A percentile compares a stretch with the other conserved stretches of the same genome.
These are phyloP conservation scores for Chrysosporium keratinophilum DNA, from an alignment of 2,329 filamentous ascomycete species.

Conservation along the genomic window DNA sequence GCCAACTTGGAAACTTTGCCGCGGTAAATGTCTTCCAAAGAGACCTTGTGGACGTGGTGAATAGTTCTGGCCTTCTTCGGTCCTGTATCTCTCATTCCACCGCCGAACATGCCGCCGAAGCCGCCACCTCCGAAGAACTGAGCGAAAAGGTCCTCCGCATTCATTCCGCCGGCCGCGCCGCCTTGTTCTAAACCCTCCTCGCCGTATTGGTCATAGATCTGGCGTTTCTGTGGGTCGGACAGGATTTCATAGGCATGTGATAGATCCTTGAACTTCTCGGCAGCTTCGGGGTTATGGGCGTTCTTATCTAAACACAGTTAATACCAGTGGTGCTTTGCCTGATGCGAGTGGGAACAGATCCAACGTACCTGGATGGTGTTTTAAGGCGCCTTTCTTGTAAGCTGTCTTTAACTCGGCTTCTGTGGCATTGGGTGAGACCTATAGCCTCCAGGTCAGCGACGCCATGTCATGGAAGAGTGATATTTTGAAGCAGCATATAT, in stretches of 20 bases:
- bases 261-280: slow-evolving; percentile 97
- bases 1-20: slow-evolving; percentile 97
- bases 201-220: slow-evolving; percentile 92
- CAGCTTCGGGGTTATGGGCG: slow-evolving; percentile 78
- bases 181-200: slow-evolving; percentile 87
- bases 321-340: background rate
- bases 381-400: slow-evolving; percentile 86
- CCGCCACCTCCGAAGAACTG: slow-evolving; percentile 78
- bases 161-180: slow-evolving; percentile 75
- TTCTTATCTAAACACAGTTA: slow-evolving; percentile 67
- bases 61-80: slow-evolving; percentile 91
- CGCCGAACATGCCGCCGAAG: slow-evolving; percentile 67
- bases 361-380: slow-evolving; percentile 76
- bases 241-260: slow-evolving; percentile 93
- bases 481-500: background rate
- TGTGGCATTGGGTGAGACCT: slow-evolving; percentile 69
- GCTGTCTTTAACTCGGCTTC: slow-evolving; percentile 87
- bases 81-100: slow-evolving; percentile 67
- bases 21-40: slow-evolving; percentile 93
- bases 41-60: slow-evolving; percentile 96
- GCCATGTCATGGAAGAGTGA: background rate
- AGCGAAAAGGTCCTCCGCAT: slow-evolving; percentile 88
- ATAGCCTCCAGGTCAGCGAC: background rate
- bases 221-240: slow-evolving; percentile 81
- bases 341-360: background rate